phyloP scores from a whole-genome alignment of 164 flowering plant genomes.

The Tetrastigma voinierianum region DNA sequence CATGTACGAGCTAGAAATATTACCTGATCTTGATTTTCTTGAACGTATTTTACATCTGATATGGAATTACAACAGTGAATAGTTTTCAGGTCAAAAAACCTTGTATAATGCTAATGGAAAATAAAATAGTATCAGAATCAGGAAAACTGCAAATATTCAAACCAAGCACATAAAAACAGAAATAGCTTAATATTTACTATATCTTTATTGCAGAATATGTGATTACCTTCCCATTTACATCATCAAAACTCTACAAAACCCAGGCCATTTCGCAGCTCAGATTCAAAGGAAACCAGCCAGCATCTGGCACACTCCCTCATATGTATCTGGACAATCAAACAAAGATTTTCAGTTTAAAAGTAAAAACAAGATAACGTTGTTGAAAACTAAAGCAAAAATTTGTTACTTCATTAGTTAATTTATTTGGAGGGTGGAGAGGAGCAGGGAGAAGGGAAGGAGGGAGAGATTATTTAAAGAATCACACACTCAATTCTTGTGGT shows the following conservation, averaged over 20 bases:
- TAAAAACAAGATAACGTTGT: not conserved
- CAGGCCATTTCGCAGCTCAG: slow-evolving; percentile 96
- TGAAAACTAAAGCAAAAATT: not conserved
- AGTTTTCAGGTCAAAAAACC: slow-evolving; percentile 95
- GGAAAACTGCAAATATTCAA: not conserved
- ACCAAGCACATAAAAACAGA: not conserved
- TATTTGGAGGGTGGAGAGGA: no score
- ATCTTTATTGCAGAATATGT: slow-evolving; percentile 94
- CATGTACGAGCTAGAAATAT: slow-evolving; percentile 10
- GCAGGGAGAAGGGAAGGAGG: not conserved
- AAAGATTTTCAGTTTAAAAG: not conserved
- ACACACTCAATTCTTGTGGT: slow-evolving; percentile 93
- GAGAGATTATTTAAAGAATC: not conserved
- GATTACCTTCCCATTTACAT: slow-evolving; percentile 95
- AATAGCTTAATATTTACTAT: slow-evolving; percentile 36
- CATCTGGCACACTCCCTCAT: slow-evolving; percentile 78
- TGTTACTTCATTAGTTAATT: not conserved
- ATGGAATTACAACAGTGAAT: slow-evolving; percentile 90
- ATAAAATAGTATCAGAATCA: slow-evolving; percentile 7
- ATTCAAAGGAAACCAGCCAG: slow-evolving; percentile 90
- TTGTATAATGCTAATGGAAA: slow-evolving; percentile 67
- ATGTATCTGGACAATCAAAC: slow-evolving; percentile 56
- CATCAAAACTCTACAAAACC: slow-evolving; percentile 99
- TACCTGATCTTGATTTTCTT: slow-evolving; percentile 98
- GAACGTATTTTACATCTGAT: slow-evolving; percentile 85